Conservation (phyloP, 257 asterid genomes). For the Dorcoceras hygrometricum region DNA sequence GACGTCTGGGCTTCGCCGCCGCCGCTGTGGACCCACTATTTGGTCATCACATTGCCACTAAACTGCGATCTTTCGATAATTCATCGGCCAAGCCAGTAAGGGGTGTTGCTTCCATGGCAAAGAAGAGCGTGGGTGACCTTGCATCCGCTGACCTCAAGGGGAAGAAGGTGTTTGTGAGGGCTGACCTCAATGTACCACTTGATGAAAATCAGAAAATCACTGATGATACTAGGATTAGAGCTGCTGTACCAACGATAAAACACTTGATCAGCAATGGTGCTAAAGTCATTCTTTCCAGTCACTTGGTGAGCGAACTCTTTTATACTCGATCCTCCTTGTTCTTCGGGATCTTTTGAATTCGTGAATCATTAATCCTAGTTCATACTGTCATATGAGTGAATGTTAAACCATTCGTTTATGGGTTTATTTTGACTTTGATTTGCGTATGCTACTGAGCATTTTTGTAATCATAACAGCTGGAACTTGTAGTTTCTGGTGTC, state of each 20-base stretch:
- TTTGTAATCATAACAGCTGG: no score
- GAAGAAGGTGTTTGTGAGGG: conserved; percentile 42
- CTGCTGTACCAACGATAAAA: conserved; percentile 45
- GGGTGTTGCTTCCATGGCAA: conserved; percentile 42
- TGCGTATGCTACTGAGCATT: no score
- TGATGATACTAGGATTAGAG: conserved; percentile 16
- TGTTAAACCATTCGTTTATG: no score
- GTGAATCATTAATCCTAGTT: no score
- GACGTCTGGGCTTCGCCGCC: conserved; percentile 51
- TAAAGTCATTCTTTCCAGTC: conserved; percentile 44
- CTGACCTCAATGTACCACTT: conserved; percentile 44
- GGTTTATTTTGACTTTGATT: no score
- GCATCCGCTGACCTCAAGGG: conserved; percentile 34
- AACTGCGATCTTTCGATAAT: conserved; percentile 38
- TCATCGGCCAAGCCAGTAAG: conserved; percentile 35
- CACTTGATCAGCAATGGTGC: conserved; percentile 40
- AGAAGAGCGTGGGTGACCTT: conserved; percentile 47
- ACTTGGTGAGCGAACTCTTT: conserved; percentile 29
- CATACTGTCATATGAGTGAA: no score
- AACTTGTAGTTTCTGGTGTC: no score
- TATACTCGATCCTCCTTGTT: background rate
- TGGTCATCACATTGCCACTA: conserved; percentile 42
- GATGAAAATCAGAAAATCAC: conserved; percentile 42
- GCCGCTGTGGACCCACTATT: conserved; percentile 41
- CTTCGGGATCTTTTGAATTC: background rate